These are phyloP conservation scores for Diplodia mutila DNA, from an alignment of 2,329 filamentous ascomycete genomes.

Conservation along the genomic window DNA sequence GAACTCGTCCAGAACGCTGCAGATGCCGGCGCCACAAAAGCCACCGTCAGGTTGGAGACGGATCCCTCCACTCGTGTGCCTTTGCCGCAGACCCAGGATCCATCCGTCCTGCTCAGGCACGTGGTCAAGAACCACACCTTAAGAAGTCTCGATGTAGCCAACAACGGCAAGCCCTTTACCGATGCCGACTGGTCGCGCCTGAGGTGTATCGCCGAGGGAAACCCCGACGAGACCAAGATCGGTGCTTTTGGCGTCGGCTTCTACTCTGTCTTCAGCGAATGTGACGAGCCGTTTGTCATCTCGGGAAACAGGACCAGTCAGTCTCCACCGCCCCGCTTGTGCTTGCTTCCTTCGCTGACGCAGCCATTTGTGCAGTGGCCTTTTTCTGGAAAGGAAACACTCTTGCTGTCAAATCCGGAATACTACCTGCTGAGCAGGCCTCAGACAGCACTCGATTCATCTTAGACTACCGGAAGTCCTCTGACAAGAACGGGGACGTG, in stretches of 20 bases:
- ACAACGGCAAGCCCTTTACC: constrained; percentile 86
- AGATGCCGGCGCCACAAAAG: constrained; percentile 87
- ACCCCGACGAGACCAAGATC: constrained; percentile 98
- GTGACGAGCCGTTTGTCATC: constrained; percentile 95
- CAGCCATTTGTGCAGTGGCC: constrained; percentile 59
- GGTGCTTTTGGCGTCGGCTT: constrained; percentile 98
- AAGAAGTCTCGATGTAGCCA: constrained; percentile 84
- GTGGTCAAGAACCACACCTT: constrained; percentile 83
- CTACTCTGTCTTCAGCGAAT: constrained; percentile 98
- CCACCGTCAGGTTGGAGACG: constrained; percentile 91
- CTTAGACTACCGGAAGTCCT: constrained; percentile 87
- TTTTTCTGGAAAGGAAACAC: constrained; percentile 99
- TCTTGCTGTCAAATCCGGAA: constrained; percentile 85
- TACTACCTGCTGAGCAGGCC: constrained; percentile 68
- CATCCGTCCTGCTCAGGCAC: constrained; percentile 78
- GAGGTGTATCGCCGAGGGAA: constrained; percentile 98
- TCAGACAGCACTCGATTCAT: constrained; percentile 85
- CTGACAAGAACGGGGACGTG: constrained; percentile 37
- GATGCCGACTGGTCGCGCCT: constrained; percentile 90
- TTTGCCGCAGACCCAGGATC: constrained; percentile 65
- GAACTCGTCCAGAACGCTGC: constrained; percentile 99
- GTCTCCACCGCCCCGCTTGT: not conserved
- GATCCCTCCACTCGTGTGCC: constrained; percentile 79
- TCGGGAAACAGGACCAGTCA: constrained; percentile 79
- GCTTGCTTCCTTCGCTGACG: not conserved